A percentile compares a stretch with the other conserved stretches of the same genome.
These are phyloP conservation scores for Leccinum fibrillosum DNA, from an alignment of 768 basidiomycete genomes.

Conservation along the genomic window DNA sequence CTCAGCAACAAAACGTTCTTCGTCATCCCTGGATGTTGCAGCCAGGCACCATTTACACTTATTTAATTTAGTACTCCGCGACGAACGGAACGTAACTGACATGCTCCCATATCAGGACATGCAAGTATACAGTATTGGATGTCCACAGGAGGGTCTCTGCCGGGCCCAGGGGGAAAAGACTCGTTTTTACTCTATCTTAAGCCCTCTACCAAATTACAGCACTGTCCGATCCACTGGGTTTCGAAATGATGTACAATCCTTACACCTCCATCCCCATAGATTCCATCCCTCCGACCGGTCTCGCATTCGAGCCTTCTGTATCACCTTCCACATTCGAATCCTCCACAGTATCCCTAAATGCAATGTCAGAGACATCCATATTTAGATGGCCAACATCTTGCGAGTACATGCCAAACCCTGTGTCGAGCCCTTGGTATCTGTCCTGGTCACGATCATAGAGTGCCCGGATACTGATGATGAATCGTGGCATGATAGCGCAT, in stretches of 20 bases:
- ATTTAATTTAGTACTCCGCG: too few species aligned
- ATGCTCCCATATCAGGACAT: too few species aligned
- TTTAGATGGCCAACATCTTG: background rate
- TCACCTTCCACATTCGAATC: background rate
- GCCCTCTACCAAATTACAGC: background rate
- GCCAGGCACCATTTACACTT: too few species aligned
- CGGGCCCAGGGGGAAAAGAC: background rate
- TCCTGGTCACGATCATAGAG: background rate
- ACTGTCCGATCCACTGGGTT: background rate
- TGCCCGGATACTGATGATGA: background rate
- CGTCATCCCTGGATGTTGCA: constrained; percentile 6
- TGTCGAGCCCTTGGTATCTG: background rate
- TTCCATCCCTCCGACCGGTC: background rate
- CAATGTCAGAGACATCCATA: background rate
- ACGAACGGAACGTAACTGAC: background rate
- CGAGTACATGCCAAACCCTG: background rate
- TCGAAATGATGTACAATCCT: background rate
- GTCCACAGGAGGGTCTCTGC: background rate
- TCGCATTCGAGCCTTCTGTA: background rate
- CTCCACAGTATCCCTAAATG: background rate
- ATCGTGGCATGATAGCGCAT: background rate
- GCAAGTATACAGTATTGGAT: background rate
- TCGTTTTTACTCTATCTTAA: background rate
- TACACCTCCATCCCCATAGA: background rate
- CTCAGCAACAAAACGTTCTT: constrained; percentile 42